Percentiles rank a stretch among this genome's conserved stretches.
These are phyloP conservation scores for Pseudozyma tsukubaensis DNA, from an alignment of 1,284 basidiomycete species.

Conservation along the genomic window DNA sequence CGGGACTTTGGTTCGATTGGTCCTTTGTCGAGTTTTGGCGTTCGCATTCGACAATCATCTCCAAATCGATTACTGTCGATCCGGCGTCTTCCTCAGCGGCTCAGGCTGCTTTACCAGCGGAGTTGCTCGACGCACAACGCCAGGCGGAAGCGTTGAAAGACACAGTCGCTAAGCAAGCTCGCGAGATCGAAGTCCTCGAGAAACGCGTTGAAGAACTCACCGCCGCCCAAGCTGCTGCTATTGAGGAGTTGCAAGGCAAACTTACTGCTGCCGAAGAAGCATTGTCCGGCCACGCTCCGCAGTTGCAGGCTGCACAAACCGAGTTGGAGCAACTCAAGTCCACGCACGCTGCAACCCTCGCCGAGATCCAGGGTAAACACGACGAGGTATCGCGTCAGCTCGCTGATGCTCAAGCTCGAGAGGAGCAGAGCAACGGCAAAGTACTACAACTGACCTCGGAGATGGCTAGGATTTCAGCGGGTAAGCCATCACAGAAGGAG, in stretches of 20 bases:
- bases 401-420: slow-evolving; percentile 11
- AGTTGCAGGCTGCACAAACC: slow-evolving; percentile 18
- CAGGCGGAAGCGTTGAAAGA: slow-evolving; percentile 57
- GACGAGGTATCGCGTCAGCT: slow-evolving; percentile 21
- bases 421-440: slow-evolving; percentile 30
- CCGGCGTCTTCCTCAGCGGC: slow-evolving; percentile 47
- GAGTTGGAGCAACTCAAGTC: slow-evolving; percentile 36
- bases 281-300: slow-evolving; percentile 8
- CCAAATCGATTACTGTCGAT: slow-evolving; percentile 61
- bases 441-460: slow-evolving; percentile 38
- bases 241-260: slow-evolving; percentile 10
- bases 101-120: slow-evolving; percentile 45
- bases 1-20: slow-evolving; percentile 98
- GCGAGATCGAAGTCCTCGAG: slow-evolving; percentile 49
- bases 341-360: slow-evolving; percentile 19
- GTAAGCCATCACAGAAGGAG: slow-evolving; percentile 27
- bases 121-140: slow-evolving; percentile 63
- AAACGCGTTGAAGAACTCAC: slow-evolving; percentile 49
- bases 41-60: slow-evolving; percentile 79
- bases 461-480: slow-evolving; percentile 31
- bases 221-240: slow-evolving; percentile 3
- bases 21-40: slow-evolving; percentile 99
- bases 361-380: slow-evolving; percentile 19
- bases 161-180: slow-evolving; percentile 39
- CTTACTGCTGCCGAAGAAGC: slow-evolving; percentile 18